These are phyloP conservation scores for Cryptococcus jaspeensis DNA, from an alignment of 1,284 basidiomycete species.

Conservation along the genomic window DNA sequence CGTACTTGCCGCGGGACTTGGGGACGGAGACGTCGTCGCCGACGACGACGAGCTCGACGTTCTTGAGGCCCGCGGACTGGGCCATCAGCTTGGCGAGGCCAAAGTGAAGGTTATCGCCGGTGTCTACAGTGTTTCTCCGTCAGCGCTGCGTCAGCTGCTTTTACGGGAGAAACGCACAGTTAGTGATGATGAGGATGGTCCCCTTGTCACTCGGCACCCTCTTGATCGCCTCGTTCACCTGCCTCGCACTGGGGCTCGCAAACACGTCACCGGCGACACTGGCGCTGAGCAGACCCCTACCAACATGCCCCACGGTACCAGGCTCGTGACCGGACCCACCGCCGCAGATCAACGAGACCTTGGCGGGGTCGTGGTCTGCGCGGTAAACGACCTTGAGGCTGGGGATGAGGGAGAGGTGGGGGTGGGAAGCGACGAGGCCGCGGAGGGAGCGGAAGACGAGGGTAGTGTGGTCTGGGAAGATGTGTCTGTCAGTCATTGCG, in stretches of 20 bases:
- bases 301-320: conserved; percentile 48
- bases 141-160: not conserved
- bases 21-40: conserved; percentile 56
- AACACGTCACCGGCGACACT: conserved; percentile 56
- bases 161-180: conserved; percentile 45
- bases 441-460: conserved; percentile 48
- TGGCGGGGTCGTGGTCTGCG: conserved; percentile 46
- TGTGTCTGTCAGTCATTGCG: conserved; percentile 48
- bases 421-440: conserved; percentile 49
- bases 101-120: conserved; percentile 56
- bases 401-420: conserved; percentile 47
- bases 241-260: conserved; percentile 55
- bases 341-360: conserved; percentile 54
- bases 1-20: conserved; percentile 52
- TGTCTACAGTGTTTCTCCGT: conserved; percentile 30
- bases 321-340: conserved; percentile 56
- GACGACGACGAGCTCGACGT: conserved; percentile 54
- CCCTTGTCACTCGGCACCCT: conserved; percentile 52
- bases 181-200: conserved; percentile 52
- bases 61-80: conserved; percentile 41
- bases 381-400: conserved; percentile 50
- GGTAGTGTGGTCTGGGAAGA: conserved; percentile 51
- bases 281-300: conserved; percentile 52
- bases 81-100: conserved; percentile 50
- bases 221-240: conserved; percentile 54